Conservation (phyloP, 352 stramenopile genomes). For the Poterioochromonas sp. region DNA sequence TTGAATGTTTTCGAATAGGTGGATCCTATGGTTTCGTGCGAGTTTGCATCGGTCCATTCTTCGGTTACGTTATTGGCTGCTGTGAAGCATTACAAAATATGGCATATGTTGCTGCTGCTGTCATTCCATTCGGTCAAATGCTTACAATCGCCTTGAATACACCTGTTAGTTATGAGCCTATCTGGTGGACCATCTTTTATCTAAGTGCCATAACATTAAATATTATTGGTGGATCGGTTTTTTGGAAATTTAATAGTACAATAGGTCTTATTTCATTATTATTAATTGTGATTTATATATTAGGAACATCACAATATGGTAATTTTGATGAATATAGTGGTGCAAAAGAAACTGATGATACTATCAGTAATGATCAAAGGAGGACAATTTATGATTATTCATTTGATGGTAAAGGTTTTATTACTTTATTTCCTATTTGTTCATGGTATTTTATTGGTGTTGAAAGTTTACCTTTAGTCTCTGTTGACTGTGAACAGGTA, state of each 20-base stretch:
- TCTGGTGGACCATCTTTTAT: not conserved
- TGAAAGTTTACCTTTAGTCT: not conserved
- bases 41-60: not conserved
- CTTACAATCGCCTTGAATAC: too few relatives aligned
- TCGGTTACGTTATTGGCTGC: not conserved
- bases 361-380: not conserved
- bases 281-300: not conserved
- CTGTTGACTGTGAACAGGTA: not conserved
- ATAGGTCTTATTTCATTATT: not conserved
- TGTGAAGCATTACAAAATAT: not conserved
- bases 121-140: not conserved
- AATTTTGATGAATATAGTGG: not conserved
- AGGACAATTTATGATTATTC: not conserved
- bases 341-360: not conserved
- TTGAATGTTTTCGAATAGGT: not conserved
- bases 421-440: not conserved
- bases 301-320: not conserved
- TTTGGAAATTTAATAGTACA: not conserved
- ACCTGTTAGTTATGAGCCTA: not conserved
- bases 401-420: not conserved
- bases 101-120: not conserved
- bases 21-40: not conserved
- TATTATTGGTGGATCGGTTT: not conserved
- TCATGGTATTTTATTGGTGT: not conserved
- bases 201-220: not conserved